Percentiles rank a stretch among this genome's conserved stretches.
phyloP scores from a whole-genome alignment of 805 yeast species.

The Dipodascopsis uninucleata region DNA sequence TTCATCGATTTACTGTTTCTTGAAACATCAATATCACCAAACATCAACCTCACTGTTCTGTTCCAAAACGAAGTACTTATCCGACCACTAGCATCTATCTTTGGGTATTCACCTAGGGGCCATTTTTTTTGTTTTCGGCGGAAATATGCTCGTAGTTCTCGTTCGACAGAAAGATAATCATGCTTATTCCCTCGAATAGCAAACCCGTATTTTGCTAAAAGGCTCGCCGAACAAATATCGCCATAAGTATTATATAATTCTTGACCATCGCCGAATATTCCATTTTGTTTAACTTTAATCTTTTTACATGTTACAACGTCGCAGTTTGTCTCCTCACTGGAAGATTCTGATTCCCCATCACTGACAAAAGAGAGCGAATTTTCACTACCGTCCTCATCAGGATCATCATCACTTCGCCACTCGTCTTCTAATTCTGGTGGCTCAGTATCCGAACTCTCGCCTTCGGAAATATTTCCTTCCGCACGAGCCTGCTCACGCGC shows the following conservation, averaged over 20 bases:
- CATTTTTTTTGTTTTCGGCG: neutral
- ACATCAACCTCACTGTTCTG: neutral
- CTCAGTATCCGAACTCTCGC: slow-evolving; percentile 32
- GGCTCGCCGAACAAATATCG: slow-evolving; percentile 57
- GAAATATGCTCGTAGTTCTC: slow-evolving; percentile 6
- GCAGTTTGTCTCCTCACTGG: slow-evolving; percentile 48
- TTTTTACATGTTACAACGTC: slow-evolving; percentile 54
- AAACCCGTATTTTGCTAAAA: slow-evolving; percentile 79
- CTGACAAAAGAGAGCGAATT: too few species aligned
- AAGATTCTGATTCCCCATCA: slow-evolving; percentile 1
- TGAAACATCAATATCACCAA: neutral
- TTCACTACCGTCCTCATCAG: too few species aligned
- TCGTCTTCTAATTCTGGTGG: neutral
- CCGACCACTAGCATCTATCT: neutral
- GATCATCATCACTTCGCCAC: neutral
- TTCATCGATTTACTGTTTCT: neutral
- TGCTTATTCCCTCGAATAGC: slow-evolving; percentile 50
- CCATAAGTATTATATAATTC: slow-evolving; percentile 87
- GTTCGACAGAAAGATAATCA: slow-evolving; percentile 34
- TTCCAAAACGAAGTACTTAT: neutral
- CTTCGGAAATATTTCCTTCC: slow-evolving; percentile 29
- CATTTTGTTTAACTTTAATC: slow-evolving; percentile 34
- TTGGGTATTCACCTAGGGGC: slow-evolving; percentile 1
- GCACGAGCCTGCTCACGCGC: slow-evolving; percentile 30
- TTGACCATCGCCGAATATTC: slow-evolving; percentile 35